Base-by-base conservation (phyloP, 495 filamentous ascomycete genomes). In the Penicillium crystallinum region DNA sequence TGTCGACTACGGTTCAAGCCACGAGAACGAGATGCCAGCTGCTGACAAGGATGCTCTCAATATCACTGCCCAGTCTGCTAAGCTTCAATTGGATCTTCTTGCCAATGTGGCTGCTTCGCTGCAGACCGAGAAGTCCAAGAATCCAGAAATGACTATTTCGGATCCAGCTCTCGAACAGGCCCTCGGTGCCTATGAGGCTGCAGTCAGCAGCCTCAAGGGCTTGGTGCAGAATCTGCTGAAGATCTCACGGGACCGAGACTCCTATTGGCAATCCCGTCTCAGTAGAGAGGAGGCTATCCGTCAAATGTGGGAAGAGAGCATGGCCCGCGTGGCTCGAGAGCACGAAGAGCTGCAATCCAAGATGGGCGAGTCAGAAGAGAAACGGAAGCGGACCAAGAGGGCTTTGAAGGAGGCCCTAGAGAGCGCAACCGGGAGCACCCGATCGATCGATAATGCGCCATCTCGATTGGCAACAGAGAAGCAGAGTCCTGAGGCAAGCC, bases 301-400 rank as follows among this genome's bases (percentile, higher is more conserved):
- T 23, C 83, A 87, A 38, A 85, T 98, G 80, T 98, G 95, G 93
- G 93, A 98, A 73, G 95, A 97, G 55, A 97, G 90, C 70, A 97
- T 98, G 93, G 88, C 91, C 5, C 82, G 86, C 44, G 84, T 98
- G 19, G 93, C 91, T 25, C 82, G 85, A 49, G 93, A 98, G 64
- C 93, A 98, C 55, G 95, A 97, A 69, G 82, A 87, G 23, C 77
- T 98, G 0, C 88, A 97, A 62, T 86, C 79, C 18, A 84, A 84
- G 54, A 89, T 96, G 58, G 89, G 88, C 41, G 91, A 95, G 63
- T 88, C 91, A 3, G 91, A 97, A 62, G 81, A 85, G 56, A 97
- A 95, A 77, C 79, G 91, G 22, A 91, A 86, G 63, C 81, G 85
- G 44, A 93, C 93, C 1, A 97, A 97, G 73, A 81, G 86, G 44